Evolutionary conservation across 1,139 yeast genomes (phyloP).

Genomic region (Taphrina populina): DNA sequence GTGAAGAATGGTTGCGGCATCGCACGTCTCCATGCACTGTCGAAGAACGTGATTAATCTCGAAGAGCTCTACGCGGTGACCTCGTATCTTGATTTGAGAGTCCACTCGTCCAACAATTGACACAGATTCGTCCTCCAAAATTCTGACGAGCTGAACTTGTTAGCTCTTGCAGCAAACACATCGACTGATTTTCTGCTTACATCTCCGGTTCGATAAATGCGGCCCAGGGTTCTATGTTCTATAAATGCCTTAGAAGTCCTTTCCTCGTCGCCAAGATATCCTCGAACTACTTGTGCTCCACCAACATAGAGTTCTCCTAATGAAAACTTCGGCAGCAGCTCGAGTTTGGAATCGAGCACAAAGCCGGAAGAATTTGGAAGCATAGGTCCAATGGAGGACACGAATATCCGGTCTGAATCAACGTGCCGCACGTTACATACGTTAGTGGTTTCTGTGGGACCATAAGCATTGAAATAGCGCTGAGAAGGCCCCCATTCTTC

Average conservation of each 20-base stretch:
- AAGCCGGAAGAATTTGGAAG: constrained; percentile 37
- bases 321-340: constrained; percentile 38
- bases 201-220: constrained; percentile 40
- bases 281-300: constrained; percentile 40
- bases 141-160: constrained; percentile 38
- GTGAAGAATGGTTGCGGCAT: constrained; percentile 32
- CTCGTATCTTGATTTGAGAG: constrained; percentile 41
- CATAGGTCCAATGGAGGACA: constrained; percentile 37
- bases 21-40: constrained; percentile 23
- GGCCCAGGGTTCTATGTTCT: constrained; percentile 33
- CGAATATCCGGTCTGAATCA: constrained; percentile 9
- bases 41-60: constrained; percentile 37
- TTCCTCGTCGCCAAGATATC: constrained; percentile 38
- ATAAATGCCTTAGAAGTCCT: constrained; percentile 37
- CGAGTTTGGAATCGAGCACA: constrained; percentile 34
- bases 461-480: constrained; percentile 38
- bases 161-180: constrained; percentile 16
- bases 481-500: constrained; percentile 35
- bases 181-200: constrained; percentile 39
- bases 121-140: constrained; percentile 39
- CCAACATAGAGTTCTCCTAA: constrained; percentile 40
- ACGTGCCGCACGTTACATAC: constrained; percentile 18
- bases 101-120: constrained; percentile 40
- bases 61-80: constrained; percentile 41
- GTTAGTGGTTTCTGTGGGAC: constrained; percentile 40